Evolutionary conservation across 768 basidiomycete genomes (phyloP).

Genomic region (Xerocomellus dryophilus): DNA sequence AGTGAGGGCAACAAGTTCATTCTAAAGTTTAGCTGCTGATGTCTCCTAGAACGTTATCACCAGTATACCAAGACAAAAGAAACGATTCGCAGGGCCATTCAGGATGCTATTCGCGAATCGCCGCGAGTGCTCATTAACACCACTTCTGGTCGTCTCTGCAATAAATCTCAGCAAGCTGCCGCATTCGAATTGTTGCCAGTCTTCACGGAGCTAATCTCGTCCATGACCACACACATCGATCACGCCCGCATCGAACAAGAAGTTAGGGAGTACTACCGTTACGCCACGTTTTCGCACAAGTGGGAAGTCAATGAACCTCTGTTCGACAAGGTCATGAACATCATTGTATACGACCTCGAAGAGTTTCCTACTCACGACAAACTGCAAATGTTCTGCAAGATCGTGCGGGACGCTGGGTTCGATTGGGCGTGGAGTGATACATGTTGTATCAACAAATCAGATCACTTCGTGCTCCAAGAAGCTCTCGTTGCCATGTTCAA

Average conservation of each 20-base stretch:
- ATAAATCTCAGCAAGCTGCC: neutral
- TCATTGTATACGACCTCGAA: no score
- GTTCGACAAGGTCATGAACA: no score
- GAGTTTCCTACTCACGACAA: no score
- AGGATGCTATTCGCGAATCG: neutral
- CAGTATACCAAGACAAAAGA: neutral
- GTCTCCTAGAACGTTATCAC: neutral
- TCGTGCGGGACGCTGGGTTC: no score
- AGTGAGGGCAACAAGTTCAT: neutral
- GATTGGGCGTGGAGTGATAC: no score
- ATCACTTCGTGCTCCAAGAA: no score
- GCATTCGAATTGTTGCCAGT: neutral
- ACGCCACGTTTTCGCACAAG: neutral
- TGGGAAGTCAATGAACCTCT: no score
- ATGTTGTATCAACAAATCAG: no score
- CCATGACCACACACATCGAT: neutral
- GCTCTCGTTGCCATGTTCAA: no score
- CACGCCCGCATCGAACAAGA: neutral
- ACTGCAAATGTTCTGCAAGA: no score
- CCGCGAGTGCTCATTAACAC: conserved; percentile 3
- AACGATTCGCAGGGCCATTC: neutral
- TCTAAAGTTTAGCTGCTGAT: neutral
- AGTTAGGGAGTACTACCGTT: neutral
- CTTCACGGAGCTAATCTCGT: neutral
- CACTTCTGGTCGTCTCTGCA: neutral